Conservation (phyloP, 2,329 filamentous ascomycete species). For the Colletotrichum navitas region DNA sequence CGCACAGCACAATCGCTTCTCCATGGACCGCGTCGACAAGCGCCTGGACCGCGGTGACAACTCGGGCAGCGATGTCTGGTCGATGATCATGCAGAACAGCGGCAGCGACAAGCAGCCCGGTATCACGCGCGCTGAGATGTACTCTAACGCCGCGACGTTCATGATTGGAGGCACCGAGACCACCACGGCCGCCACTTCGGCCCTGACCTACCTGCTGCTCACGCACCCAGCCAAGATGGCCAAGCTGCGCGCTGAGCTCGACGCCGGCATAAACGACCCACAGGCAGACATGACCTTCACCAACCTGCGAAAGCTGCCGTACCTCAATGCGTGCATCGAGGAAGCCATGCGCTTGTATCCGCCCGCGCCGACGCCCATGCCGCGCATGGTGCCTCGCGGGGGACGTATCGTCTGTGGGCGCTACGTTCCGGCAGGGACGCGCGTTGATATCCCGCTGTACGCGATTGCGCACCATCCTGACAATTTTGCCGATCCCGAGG, state of each 20-base stretch:
- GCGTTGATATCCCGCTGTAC: conserved; percentile 37
- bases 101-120: conserved; percentile 12
- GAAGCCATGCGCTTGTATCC: conserved; percentile 57
- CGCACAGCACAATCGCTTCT: conserved; percentile 35
- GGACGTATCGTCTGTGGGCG: conserved; percentile 50
- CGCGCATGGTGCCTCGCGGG: conserved; percentile 49
- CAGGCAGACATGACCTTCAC: conserved; percentile 54
- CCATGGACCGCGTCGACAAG: conserved; percentile 38
- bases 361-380: conserved; percentile 45
- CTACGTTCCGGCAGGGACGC: conserved; percentile 49
- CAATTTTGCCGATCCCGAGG: conserved; percentile 60
- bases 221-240: conserved; percentile 49
- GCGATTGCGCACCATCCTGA: conserved; percentile 33
- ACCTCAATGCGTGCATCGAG: conserved; percentile 57
- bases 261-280: conserved; percentile 1
- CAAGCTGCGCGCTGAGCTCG: conserved; percentile 54
- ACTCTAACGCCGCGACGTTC: conserved; percentile 44
- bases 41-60: conserved; percentile 34
- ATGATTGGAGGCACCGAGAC: conserved; percentile 59
- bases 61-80: conserved; percentile 37
- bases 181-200: conserved; percentile 58
- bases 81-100: conserved; percentile 36
- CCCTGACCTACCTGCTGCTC: conserved; percentile 55
- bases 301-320: conserved; percentile 49
- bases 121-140: conserved; percentile 39